Percentiles rank a stretch among this genome's conserved stretches.
phyloP scores from a whole-genome alignment of 768 basidiomycete species.

The Exsudoporus frostii region DNA sequence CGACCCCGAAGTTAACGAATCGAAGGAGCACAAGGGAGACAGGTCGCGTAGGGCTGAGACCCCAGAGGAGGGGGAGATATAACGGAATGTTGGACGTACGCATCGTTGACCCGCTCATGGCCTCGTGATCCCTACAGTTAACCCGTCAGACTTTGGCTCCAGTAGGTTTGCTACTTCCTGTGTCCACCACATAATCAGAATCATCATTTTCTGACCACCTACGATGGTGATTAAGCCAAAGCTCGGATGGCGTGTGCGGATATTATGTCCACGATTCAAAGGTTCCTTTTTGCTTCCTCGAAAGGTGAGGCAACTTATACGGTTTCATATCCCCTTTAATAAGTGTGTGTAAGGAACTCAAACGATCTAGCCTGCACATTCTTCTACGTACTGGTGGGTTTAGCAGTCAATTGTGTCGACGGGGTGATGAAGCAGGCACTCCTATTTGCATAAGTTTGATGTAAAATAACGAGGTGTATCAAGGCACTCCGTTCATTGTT shows the following conservation, averaged over 20 bases:
- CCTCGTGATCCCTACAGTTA: neutral
- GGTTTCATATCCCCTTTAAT: neutral
- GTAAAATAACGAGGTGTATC: neutral
- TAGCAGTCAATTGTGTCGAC: neutral
- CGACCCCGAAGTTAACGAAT: conserved; percentile 44
- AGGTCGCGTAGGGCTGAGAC: conserved; percentile 59
- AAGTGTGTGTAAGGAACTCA: neutral
- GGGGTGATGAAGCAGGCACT: neutral
- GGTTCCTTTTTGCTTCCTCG: neutral
- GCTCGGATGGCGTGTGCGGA: neutral
- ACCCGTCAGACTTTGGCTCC: neutral
- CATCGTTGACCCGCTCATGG: neutral
- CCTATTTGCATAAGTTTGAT: neutral
- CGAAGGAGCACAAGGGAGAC: conserved; percentile 41
- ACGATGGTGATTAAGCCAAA: neutral
- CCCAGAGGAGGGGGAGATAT: conserved; percentile 89
- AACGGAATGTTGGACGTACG: conserved; percentile 21
- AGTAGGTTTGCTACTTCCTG: neutral
- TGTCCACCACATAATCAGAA: neutral
- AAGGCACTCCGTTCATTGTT: neutral
- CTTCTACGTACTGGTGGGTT: neutral
- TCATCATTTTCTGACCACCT: neutral
- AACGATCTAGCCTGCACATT: neutral
- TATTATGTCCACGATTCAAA: neutral
- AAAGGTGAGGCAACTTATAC: conserved; percentile 4